These are phyloP conservation scores for Torulaspora delbrueckii DNA, from an alignment of 805 yeast species.

Conservation along the genomic window DNA sequence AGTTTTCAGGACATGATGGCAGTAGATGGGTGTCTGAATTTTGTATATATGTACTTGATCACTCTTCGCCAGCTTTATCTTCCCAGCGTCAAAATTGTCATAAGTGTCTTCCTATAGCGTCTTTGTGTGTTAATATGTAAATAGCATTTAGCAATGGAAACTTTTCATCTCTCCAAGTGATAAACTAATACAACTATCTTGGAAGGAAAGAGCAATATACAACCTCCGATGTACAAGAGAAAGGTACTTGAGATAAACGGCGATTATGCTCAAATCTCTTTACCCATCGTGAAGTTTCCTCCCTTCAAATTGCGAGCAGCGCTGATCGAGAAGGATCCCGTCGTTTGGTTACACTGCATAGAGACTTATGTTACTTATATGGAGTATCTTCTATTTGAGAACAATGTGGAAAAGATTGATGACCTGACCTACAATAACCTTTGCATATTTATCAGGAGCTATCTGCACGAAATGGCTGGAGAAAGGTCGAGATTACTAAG, in stretches of 20 bases:
- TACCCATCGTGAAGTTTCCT: slow-evolving; percentile 67
- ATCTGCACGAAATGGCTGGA: slow-evolving; percentile 54
- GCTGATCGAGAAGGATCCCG: slow-evolving; percentile 78
- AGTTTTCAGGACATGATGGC: no score
- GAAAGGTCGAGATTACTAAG: slow-evolving; percentile 61
- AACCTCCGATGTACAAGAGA: slow-evolving; percentile 7
- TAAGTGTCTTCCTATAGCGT: no score
- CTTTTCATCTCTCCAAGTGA: no score
- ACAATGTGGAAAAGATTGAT: slow-evolving; percentile 41
- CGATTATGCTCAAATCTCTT: slow-evolving; percentile 19
- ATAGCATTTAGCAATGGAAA: no score
- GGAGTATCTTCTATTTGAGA: slow-evolving; percentile 40
- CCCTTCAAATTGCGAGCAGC: slow-evolving; percentile 71
- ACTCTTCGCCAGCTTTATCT: no score
- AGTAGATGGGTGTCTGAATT: no score
- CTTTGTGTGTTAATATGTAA: no score
- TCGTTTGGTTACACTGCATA: slow-evolving; percentile 70
- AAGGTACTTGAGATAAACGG: slow-evolving; percentile 23
- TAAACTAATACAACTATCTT: neutral
- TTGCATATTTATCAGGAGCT: slow-evolving; percentile 51
- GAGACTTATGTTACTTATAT: slow-evolving; percentile 57
- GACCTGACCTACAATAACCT: slow-evolving; percentile 56
- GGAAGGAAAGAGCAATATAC: neutral
- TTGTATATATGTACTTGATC: no score
- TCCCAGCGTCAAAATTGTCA: no score